These are phyloP conservation scores for Suillus bovinus DNA, from an alignment of 768 basidiomycete species.

Conservation along the genomic window DNA sequence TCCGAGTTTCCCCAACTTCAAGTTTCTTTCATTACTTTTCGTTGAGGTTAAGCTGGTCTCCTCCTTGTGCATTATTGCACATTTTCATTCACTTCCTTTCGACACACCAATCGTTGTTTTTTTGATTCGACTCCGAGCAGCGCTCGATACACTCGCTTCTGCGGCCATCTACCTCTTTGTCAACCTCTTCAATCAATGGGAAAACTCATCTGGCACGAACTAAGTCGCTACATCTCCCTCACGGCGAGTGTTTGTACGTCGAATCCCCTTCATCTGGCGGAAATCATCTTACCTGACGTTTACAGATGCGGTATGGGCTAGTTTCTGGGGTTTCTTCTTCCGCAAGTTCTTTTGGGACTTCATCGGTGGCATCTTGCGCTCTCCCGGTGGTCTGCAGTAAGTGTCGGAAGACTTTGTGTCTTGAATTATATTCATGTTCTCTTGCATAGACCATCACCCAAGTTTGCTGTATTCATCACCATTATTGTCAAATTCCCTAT, in stretches of 20 bases:
- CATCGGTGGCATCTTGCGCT: conserved; percentile 74
- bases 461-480: conserved; percentile 60
- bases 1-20: conserved; percentile 2
- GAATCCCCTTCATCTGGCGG: conserved; percentile 7
- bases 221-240: conserved; percentile 67
- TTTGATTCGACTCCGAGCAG: conserved; percentile 19
- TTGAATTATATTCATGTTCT: conserved; percentile 6
- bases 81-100: conserved; percentile 22
- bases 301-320: conserved; percentile 77
- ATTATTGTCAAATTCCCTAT: conserved; percentile 80
- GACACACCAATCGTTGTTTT: conserved; percentile 22
- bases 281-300: conserved; percentile 13
- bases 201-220: conserved; percentile 79
- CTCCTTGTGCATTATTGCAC: conserved; percentile 31
- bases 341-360: conserved; percentile 99
- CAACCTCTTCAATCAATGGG: conserved; percentile 53
- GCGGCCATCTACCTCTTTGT: not conserved
- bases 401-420: conserved; percentile 28
- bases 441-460: conserved; percentile 54
- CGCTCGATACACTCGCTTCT: conserved; percentile 15
- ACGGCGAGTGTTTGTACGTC: conserved; percentile 73
- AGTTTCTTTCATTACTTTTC: conserved; percentile 7
- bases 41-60: conserved; percentile 33
- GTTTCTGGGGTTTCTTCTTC: conserved; percentile 78
- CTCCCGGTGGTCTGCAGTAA: conserved; percentile 79